Conservation (phyloP, 306 rosid genomes). For the Coriaria nepalensis region DNA sequence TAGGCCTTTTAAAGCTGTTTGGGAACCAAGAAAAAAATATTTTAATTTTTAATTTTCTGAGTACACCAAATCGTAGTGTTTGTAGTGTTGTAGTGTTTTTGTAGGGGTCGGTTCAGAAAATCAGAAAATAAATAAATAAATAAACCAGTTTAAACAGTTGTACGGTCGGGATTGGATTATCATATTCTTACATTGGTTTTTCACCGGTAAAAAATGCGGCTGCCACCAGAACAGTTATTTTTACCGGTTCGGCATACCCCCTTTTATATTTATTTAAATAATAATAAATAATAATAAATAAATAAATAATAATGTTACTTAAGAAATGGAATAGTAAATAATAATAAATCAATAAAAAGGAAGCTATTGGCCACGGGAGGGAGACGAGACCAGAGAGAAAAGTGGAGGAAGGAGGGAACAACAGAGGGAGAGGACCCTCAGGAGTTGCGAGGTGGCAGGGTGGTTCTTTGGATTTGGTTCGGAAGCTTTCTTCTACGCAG, state of each 20-base stretch:
- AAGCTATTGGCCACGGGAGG: no score
- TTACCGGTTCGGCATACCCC: background rate
- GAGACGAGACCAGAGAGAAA: no score
- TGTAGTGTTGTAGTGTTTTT: background rate
- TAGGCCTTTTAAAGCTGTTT: background rate
- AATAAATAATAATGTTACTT: no score
- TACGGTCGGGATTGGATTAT: slow-evolving; percentile 5
- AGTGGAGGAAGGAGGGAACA: no score
- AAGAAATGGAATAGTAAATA: no score
- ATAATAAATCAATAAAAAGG: no score
- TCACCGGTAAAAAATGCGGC: slow-evolving; percentile 17
- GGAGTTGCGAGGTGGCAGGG: no score
- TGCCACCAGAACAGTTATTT: slow-evolving; percentile 13
- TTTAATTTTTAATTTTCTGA: background rate
- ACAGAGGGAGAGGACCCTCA: slow-evolving; percentile 2
- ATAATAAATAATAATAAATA: no score
- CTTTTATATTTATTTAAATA: background rate
- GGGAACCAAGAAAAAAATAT: slow-evolving; percentile 2
- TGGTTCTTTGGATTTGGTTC: no score
- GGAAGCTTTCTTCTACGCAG: no score
- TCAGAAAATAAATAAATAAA: slow-evolving; percentile 8
- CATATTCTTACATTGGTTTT: background rate
- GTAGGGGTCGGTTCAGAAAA: slow-evolving; percentile 1
- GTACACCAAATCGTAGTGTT: slow-evolving; percentile 10
- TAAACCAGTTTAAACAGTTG: slow-evolving; percentile 1